Percentiles rank a stretch among this genome's conserved stretches.
These are phyloP conservation scores for Wickerhamia fluorescens DNA, from an alignment of 805 yeast species.

Conservation along the genomic window DNA sequence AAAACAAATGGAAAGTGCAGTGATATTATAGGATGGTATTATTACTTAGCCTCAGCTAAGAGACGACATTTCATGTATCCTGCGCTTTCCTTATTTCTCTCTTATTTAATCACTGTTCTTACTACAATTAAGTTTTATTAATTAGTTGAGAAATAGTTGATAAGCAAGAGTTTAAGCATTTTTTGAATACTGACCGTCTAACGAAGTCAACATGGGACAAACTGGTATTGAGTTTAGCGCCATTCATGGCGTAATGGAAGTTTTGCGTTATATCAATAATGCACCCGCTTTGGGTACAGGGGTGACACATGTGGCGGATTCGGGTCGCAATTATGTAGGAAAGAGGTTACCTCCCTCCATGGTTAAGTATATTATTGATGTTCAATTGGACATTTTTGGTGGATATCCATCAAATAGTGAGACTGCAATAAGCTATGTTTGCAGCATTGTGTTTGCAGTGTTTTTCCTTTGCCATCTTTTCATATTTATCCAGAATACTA, in stretches of 20 bases:
- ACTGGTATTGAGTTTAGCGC: slow-evolving; percentile 8
- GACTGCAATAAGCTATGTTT: slow-evolving; percentile 53
- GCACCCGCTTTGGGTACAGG: slow-evolving; percentile 29
- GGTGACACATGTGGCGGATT: slow-evolving; percentile 16
- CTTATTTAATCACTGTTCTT: too few relatives aligned
- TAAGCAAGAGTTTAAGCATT: too few relatives aligned
- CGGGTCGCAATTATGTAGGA: slow-evolving; percentile 27
- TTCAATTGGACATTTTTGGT: slow-evolving; percentile 53
- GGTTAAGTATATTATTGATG: slow-evolving; percentile 25
- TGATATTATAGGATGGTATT: too few relatives aligned
- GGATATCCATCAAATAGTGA: slow-evolving; percentile 51
- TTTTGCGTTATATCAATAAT: slow-evolving; percentile 22
- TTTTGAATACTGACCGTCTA: too few relatives aligned
- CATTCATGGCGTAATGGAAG: slow-evolving; percentile 20
- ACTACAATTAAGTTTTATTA: too few relatives aligned
- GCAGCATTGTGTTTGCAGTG: slow-evolving; percentile 45
- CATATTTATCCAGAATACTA: slow-evolving; percentile 41
- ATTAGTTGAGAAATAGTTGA: too few relatives aligned
- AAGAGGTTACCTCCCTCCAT: slow-evolving; percentile 34
- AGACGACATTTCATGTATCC: too few relatives aligned
- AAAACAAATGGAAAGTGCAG: too few relatives aligned
- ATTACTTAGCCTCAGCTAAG: too few relatives aligned
- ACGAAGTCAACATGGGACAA: background rate
- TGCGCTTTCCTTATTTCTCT: too few relatives aligned
- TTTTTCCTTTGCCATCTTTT: slow-evolving; percentile 39